phyloP scores from a whole-genome alignment of 139 green algal species.

The Picochlorum sp. region DNA sequence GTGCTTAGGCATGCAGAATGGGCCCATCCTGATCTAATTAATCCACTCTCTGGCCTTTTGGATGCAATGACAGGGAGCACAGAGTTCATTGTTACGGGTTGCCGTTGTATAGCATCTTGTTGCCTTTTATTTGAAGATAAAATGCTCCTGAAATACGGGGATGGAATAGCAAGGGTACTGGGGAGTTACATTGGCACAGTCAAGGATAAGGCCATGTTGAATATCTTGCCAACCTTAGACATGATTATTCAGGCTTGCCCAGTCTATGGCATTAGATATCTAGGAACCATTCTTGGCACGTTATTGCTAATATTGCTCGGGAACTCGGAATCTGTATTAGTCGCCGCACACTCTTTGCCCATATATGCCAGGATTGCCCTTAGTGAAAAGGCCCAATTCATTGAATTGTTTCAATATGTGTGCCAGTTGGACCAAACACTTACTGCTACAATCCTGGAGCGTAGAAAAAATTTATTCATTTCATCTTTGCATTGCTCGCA shows the following conservation, averaged over 20 bases:
- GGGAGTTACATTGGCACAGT: constrained; percentile 38
- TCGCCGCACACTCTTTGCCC: background rate
- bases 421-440: no score
- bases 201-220: constrained; percentile 49
- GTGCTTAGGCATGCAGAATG: constrained; percentile 62
- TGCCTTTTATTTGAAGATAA: constrained; percentile 48
- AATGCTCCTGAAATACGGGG: constrained; percentile 53
- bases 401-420: constrained; percentile 30
- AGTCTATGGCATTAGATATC: constrained; percentile 18
- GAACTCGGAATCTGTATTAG: background rate
- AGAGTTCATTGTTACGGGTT: constrained; percentile 47
- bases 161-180: constrained; percentile 34
- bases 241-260: constrained; percentile 36
- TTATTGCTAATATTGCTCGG: background rate
- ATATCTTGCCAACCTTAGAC: constrained; percentile 42
- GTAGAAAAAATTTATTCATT: no score
- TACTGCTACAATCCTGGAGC: no score
- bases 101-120: constrained; percentile 37
- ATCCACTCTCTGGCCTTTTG: constrained; percentile 44
- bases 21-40: constrained; percentile 35
- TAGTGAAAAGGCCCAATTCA: constrained; percentile 45
- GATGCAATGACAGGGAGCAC: constrained; percentile 45
- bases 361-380: constrained; percentile 47
- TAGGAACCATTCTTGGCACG: constrained; percentile 13
- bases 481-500: constrained; percentile 20